phyloP scores from a whole-genome alignment of 805 yeast genomes.

The Lipomyces sp. region DNA sequence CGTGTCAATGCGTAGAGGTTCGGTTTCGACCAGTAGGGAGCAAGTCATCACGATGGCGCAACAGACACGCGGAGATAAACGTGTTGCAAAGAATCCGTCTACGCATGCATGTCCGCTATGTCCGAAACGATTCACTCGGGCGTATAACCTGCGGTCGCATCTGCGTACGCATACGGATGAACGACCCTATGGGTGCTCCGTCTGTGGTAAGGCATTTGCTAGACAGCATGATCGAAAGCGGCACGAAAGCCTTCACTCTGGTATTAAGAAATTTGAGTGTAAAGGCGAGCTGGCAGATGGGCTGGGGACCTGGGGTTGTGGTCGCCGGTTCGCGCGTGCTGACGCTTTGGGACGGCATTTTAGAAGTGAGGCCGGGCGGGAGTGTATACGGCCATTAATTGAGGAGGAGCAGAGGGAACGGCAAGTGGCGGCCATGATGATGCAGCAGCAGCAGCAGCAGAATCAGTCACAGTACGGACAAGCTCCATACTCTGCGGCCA shows the following conservation, averaged over 20 bases:
- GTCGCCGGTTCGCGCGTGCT: constrained; percentile 71
- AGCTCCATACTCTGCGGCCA: neutral
- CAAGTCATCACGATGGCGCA: constrained; percentile 70
- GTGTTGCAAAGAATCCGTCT: constrained; percentile 73
- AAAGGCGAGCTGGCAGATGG: constrained; percentile 64
- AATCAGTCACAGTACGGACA: constrained; percentile 9
- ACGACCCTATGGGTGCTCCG: constrained; percentile 68
- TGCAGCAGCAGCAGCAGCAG: constrained; percentile 2
- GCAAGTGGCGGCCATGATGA: constrained; percentile 6
- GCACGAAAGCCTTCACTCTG: constrained; percentile 76
- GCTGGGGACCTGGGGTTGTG: constrained; percentile 72
- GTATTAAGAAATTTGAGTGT: constrained; percentile 71
- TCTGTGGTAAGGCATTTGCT: constrained; percentile 72
- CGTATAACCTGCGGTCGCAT: constrained; percentile 91
- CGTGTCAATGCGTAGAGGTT: constrained; percentile 1
- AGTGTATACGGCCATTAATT: constrained; percentile 68
- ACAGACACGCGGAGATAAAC: constrained; percentile 57
- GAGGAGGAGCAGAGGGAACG: constrained; percentile 53
- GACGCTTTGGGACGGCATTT: constrained; percentile 80
- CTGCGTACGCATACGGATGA: constrained; percentile 82
- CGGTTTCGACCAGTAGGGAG: constrained; percentile 48
- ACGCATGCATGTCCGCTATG: constrained; percentile 79
- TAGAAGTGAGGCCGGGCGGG: constrained; percentile 74
- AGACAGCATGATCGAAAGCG: constrained; percentile 77
- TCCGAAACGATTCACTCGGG: constrained; percentile 85